Evolutionary conservation across 1,284 basidiomycete species (phyloP).

Genomic region (Moniliophthora roreri): DNA sequence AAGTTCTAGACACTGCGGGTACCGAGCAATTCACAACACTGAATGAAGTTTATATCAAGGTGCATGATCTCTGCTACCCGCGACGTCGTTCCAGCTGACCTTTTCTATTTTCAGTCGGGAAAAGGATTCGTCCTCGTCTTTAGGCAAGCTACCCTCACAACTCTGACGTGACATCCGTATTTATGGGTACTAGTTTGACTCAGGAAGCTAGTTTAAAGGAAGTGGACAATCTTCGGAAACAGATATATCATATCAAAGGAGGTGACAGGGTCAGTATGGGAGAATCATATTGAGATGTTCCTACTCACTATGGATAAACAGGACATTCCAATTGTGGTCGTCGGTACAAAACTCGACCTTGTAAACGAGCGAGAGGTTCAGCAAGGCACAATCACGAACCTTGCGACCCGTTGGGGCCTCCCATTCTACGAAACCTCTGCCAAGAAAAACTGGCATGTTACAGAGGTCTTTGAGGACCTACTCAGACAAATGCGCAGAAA

Average conservation of each 20-base stretch:
- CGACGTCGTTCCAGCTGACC: not conserved
- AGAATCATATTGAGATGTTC: not conserved
- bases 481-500: conserved; percentile 70
- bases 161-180: not conserved
- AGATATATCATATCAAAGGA: conserved; percentile 81
- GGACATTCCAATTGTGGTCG: conserved; percentile 76
- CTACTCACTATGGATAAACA: conserved; percentile 34
- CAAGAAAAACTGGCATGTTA: conserved; percentile 78
- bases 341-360: conserved; percentile 88
- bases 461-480: conserved; percentile 78
- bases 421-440: conserved; percentile 87
- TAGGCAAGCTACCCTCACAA: conserved; percentile 43
- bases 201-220: conserved; percentile 78
- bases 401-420: conserved; percentile 68
- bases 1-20: conserved; percentile 88
- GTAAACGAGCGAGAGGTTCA: conserved; percentile 80
- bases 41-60: conserved; percentile 80
- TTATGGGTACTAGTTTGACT: conserved; percentile 53
- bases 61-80: conserved; percentile 22
- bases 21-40: conserved; percentile 83
- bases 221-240: conserved; percentile 75
- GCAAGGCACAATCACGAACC: conserved; percentile 59
- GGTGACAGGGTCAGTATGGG: conserved; percentile 47
- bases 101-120: conserved; percentile 49
- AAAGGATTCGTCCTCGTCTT: conserved; percentile 84